phyloP scores from a whole-genome alignment of 2,329 filamentous ascomycete genomes.

The Alternaria brassicae region DNA sequence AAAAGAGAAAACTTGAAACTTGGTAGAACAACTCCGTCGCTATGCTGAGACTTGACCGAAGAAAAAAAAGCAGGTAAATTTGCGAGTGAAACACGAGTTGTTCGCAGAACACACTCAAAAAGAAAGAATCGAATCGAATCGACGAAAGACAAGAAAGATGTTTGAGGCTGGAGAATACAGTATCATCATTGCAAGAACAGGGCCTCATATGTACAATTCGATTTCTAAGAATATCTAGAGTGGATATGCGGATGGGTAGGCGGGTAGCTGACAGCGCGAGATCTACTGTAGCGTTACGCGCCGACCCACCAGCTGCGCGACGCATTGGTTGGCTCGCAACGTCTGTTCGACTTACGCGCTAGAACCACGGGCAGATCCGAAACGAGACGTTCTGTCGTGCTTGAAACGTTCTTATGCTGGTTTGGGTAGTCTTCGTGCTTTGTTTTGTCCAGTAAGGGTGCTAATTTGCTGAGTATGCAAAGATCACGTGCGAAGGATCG shows the following conservation, averaged over 20 bases:
- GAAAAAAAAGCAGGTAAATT: constrained; percentile 4
- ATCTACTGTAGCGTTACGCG: constrained; percentile 29
- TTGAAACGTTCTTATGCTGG: constrained; percentile 22
- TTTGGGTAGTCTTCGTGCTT: constrained; percentile 7
- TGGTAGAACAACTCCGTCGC: not conserved
- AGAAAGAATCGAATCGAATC: constrained; percentile 12
- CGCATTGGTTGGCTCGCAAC: constrained; percentile 24
- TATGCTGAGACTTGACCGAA: constrained; percentile 13
- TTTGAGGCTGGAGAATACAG: constrained; percentile 9
- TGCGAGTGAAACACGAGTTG: constrained; percentile 6
- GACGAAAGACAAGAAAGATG: constrained; percentile 14
- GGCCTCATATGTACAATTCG: constrained; percentile 16
- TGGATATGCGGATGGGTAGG: constrained; percentile 14
- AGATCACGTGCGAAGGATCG: constrained; percentile 4
- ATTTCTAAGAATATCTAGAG: constrained; percentile 23
- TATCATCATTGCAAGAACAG: not conserved
- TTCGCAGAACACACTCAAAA: constrained; percentile 28
- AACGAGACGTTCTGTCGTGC: constrained; percentile 19
- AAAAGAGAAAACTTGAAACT: not conserved
- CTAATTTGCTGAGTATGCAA: not conserved
- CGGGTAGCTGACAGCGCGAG: constrained; percentile 18
- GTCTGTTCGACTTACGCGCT: constrained; percentile 17
- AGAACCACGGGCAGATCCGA: constrained; percentile 16
- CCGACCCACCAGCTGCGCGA: constrained; percentile 26
- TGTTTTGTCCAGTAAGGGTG: constrained; percentile 3